A percentile compares a stretch with the other conserved stretches of the same genome.
Evolutionary conservation across 2,329 filamentous ascomycete genomes (phyloP).

Genomic region (Penicillium sp.): DNA sequence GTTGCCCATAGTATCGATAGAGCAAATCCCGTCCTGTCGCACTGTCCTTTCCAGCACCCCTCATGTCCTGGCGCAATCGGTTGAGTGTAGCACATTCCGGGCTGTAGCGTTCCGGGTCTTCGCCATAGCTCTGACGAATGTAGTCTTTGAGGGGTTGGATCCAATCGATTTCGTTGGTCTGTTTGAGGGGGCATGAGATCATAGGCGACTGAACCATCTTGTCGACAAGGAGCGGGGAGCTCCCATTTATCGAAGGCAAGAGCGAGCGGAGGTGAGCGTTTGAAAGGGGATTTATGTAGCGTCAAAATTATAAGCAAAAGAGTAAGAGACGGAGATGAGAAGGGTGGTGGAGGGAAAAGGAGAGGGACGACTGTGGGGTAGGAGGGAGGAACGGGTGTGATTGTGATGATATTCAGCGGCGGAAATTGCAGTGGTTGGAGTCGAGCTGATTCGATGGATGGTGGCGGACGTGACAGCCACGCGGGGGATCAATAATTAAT

Average conservation of each 20-base stretch:
- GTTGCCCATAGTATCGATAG: slow-evolving; percentile 96
- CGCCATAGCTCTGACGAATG: slow-evolving; percentile 91
- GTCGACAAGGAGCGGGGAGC: slow-evolving; percentile 41
- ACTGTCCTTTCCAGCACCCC: slow-evolving; percentile 95
- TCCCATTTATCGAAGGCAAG: slow-evolving; percentile 35
- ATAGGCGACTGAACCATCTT: slow-evolving; percentile 86
- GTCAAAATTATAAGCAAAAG: background rate
- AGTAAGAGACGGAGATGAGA: background rate
- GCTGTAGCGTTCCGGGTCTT: slow-evolving; percentile 93
- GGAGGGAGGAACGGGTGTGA: slow-evolving; percentile 11
- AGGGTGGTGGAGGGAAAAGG: slow-evolving; percentile 6
- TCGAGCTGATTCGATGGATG: slow-evolving; percentile 16
- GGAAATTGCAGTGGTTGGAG: slow-evolving; percentile 22
- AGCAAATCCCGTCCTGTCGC: slow-evolving; percentile 89
- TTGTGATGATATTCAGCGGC: slow-evolving; percentile 16
- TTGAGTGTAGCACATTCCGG: slow-evolving; percentile 96
- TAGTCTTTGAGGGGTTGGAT: slow-evolving; percentile 87
- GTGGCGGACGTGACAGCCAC: slow-evolving; percentile 14
- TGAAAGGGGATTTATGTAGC: slow-evolving; percentile 3
- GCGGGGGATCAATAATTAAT: slow-evolving; percentile 7
- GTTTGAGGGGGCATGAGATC: slow-evolving; percentile 90
- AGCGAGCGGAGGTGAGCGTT: background rate
- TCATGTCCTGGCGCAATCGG: slow-evolving; percentile 95
- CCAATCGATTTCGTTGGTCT: slow-evolving; percentile 99
- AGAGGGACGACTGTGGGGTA: slow-evolving; percentile 15